Evolutionary conservation across 164 flowering plant species (phyloP), one percentile per base, ranked within the genome.

Genomic region (Magnolia officinalis): DNA sequence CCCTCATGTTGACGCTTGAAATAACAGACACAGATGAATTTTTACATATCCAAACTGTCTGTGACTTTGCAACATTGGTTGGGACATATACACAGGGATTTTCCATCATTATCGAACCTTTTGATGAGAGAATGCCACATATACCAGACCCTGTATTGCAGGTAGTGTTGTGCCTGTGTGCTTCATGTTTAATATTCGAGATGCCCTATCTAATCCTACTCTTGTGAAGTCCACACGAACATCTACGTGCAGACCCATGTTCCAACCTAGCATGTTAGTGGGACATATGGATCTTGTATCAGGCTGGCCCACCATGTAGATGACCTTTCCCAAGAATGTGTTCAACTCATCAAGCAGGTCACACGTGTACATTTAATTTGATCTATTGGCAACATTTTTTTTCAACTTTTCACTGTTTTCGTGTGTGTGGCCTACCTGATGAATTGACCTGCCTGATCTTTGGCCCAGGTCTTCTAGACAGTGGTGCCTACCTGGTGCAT

Each of bases 111-210:
- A 94, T 96, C 79, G 99, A 96, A 85, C 99, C 99, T 70, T 89
- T 81, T 86, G 99, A 96, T 88, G 99, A 96, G 85, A 91, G 99
- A 83, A 96, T 96, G 99, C 99, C 99, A 5, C 92, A 93, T 82
- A 91, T 94, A 81, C 98, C 97, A 70, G 99, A 96, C 71, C 99
- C 99, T 63, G 90, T 96, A n/a, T 79, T 96, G 82, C 99, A 96
- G 93, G 99, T 92, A 77, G 2, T 63, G 52, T 79, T 77, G 2
- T 29, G 1, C 49, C 21, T 50, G 59, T 66, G 37, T 64, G 70
- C 73, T 55, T 63, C 29, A 71, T 10, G 29, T 9, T 64, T 45
- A 23, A 55, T 21, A 13, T 55, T 72, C 19, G 4, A n/a, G 20
- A 21, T 13, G 21, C 10, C 8, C 20, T 64, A 19, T 64, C 63